Percentiles rank a stretch among this genome's conserved stretches.
These are phyloP conservation scores for Phytophthora multivora DNA, from an alignment of 352 stramenopile genomes.

Conservation along the genomic window DNA sequence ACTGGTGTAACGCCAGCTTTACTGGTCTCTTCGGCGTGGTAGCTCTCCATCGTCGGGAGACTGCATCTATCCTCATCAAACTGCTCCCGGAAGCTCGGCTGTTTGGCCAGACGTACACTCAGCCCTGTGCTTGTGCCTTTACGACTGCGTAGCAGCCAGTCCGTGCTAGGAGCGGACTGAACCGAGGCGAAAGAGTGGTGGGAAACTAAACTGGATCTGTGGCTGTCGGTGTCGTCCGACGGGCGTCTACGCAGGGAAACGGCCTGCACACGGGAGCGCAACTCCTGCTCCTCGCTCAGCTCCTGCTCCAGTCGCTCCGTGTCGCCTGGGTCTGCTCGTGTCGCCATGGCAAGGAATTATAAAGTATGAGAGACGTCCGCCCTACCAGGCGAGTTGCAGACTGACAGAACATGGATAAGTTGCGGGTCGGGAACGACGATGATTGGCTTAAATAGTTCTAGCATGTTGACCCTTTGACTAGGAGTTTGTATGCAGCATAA, in stretches of 20 bases:
- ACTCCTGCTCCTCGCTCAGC: slow-evolving; percentile 25
- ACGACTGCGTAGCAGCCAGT: slow-evolving; percentile 27
- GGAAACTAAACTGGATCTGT: slow-evolving; percentile 47
- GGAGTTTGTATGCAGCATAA: too few relatives aligned
- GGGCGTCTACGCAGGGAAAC: slow-evolving; percentile 49
- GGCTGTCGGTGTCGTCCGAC: slow-evolving; percentile 36
- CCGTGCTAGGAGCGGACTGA: slow-evolving; percentile 20
- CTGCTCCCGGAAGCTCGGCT: slow-evolving; percentile 47
- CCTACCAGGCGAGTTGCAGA: too few relatives aligned
- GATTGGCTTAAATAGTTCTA: background rate
- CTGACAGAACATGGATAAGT: too few relatives aligned
- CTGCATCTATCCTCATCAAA: slow-evolving; percentile 64
- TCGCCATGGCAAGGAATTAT: slow-evolving; percentile 4
- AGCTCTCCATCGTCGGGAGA: slow-evolving; percentile 56
- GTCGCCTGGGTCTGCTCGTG: slow-evolving; percentile 2
- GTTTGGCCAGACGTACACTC: slow-evolving; percentile 37
- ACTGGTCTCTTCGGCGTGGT: slow-evolving; percentile 22
- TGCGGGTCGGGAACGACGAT: background rate
- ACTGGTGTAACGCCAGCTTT: background rate
- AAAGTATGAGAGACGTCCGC: background rate
- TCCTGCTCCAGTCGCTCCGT: slow-evolving; percentile 26
- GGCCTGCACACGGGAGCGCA: slow-evolving; percentile 53
- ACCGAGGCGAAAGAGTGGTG: slow-evolving; percentile 44
- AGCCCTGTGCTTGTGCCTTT: slow-evolving; percentile 4
- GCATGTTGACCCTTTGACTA: too few relatives aligned